These are phyloP conservation scores for Tuber microsphaerosporum DNA, from an alignment of 495 filamentous ascomycete species.

Conservation along the genomic window DNA sequence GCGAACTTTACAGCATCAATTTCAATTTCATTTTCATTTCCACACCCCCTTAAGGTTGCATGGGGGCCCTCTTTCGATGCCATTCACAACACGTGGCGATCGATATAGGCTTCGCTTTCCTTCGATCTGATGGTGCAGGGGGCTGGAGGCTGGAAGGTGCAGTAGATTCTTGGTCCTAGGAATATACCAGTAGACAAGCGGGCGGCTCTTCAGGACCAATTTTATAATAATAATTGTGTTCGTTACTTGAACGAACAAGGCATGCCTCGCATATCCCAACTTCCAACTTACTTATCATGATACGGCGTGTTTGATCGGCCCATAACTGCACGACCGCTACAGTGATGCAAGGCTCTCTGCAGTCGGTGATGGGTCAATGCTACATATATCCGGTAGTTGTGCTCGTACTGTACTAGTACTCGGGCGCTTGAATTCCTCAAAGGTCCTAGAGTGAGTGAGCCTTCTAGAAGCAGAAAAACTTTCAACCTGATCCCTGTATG, in stretches of 20 bases:
- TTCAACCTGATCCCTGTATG: too few relatives aligned
- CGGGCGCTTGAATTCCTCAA: neutral
- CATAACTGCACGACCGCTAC: neutral
- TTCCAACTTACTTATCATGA: neutral
- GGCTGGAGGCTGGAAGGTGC: too few relatives aligned
- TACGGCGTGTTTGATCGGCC: neutral
- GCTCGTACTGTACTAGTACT: neutral
- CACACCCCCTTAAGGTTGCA: too few relatives aligned
- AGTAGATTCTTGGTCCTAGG: neutral
- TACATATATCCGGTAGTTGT: neutral
- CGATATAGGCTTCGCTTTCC: too few relatives aligned
- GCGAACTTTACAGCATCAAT: too few relatives aligned
- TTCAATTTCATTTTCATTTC: too few relatives aligned
- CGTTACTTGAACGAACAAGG: neutral
- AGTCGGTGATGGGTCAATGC: neutral
- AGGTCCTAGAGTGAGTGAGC: too few relatives aligned
- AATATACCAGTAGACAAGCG: neutral
- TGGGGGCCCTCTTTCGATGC: too few relatives aligned
- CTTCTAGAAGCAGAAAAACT: too few relatives aligned
- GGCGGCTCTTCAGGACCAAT: neutral
- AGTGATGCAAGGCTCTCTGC: too few relatives aligned
- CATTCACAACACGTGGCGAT: too few relatives aligned
- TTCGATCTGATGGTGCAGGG: too few relatives aligned
- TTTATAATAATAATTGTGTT: neutral
- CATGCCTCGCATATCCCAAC: neutral